These are phyloP conservation scores for Leucosporidium scottii DNA, from an alignment of 768 basidiomycete genomes.

Conservation along the genomic window DNA sequence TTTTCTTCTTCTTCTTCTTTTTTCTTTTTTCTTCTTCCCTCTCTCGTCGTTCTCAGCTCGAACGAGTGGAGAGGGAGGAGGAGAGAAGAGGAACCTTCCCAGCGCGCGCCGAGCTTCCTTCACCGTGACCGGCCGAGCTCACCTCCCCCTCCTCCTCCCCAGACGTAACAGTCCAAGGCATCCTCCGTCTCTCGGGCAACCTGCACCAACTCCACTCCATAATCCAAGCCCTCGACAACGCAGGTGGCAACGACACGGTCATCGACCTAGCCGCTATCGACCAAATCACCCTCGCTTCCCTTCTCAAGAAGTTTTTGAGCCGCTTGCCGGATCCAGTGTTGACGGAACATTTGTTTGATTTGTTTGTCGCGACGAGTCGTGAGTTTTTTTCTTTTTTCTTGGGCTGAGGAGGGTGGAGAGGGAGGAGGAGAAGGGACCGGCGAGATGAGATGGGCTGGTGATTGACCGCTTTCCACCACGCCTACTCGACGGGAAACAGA, in stretches of 20 bases:
- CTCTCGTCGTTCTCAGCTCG: not conserved
- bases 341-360: constrained; percentile 17
- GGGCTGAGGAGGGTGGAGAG: too few species aligned
- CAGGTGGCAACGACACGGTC: constrained; percentile 17
- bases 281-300: constrained; percentile 20
- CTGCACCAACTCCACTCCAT: constrained; percentile 4
- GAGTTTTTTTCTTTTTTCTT: not conserved
- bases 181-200: constrained; percentile 18
- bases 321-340: constrained; percentile 20
- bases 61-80: too few species aligned
- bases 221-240: constrained; percentile 14
- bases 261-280: constrained; percentile 24
- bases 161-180: constrained; percentile 21
- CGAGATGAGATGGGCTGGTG: too few species aligned
- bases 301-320: constrained; percentile 18
- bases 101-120: too few species aligned
- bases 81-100: too few species aligned
- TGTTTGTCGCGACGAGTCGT: constrained; percentile 25
- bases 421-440: not conserved
- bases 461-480: too few species aligned
- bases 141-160: not conserved
- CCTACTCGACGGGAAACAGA: too few species aligned
- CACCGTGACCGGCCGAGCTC: too few species aligned
- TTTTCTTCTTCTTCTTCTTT: not conserved
- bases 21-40: not conserved